Conservation (phyloP, 345 rosid species). For the Garcia nutans region DNA sequence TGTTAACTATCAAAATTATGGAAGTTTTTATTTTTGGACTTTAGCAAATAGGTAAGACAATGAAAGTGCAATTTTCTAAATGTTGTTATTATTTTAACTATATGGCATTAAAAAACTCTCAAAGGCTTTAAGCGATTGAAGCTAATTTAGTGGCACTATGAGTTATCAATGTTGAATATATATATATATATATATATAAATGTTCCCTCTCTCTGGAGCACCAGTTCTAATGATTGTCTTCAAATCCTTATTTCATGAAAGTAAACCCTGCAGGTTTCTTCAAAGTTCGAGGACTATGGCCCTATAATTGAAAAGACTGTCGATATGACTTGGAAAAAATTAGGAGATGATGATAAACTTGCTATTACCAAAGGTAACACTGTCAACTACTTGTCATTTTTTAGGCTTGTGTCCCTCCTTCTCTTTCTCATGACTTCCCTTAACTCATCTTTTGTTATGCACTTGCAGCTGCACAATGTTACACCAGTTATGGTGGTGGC, state of each 20-base stretch:
- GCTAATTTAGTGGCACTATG: neutral
- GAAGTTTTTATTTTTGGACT: conserved; percentile 6
- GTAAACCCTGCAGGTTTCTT: conserved; percentile 23
- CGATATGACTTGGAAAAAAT: conserved; percentile 42
- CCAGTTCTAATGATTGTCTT: neutral
- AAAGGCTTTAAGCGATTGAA: neutral
- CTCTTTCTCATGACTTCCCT: neutral
- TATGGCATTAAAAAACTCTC: neutral
- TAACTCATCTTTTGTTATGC: neutral
- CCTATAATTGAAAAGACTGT: conserved; percentile 40
- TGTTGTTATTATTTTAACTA: neutral
- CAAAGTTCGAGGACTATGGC: conserved; percentile 30
- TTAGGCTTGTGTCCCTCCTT: neutral
- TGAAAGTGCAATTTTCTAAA: neutral
- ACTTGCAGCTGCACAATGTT: conserved; percentile 39
- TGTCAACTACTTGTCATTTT: neutral
- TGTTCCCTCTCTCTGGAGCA: neutral
- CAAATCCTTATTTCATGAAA: neutral
- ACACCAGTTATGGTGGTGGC: conserved; percentile 31
- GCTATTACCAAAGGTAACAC: conserved; percentile 42
- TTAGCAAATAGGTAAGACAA: neutral
- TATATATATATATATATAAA: neutral
- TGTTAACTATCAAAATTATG: neutral
- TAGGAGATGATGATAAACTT: conserved; percentile 34
- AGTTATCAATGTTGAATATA: neutral